A percentile compares a stretch with the other conserved stretches of the same genome.
Conservation (phyloP, 495 filamentous ascomycete species). For the Trichoderma virens region DNA sequence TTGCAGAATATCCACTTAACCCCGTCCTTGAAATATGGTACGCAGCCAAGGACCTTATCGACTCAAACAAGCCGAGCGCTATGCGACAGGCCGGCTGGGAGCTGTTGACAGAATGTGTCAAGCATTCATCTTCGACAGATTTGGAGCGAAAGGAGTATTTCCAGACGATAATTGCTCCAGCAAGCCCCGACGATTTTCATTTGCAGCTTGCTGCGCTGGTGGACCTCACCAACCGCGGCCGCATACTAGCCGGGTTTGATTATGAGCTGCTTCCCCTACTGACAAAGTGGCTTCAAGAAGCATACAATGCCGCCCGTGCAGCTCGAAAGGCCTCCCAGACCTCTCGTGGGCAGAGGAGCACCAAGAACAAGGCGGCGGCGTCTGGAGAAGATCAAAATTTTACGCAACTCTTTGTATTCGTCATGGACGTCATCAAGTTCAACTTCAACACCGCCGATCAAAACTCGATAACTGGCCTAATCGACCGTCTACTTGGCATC, state of each 20-base stretch:
- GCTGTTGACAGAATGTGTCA: constrained; percentile 56
- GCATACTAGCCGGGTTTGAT: constrained; percentile 57
- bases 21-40: constrained; percentile 54
- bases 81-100: constrained; percentile 52
- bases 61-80: constrained; percentile 42
- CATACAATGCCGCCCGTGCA: constrained; percentile 45
- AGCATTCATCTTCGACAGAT: constrained; percentile 50
- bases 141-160: constrained; percentile 60
- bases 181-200: constrained; percentile 51
- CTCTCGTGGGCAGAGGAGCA: constrained; percentile 19
- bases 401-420: constrained; percentile 60
- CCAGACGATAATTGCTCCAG: constrained; percentile 43
- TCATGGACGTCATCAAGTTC: constrained; percentile 75
- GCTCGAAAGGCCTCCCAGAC: constrained; percentile 35
- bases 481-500: constrained; percentile 61
- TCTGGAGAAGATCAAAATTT: constrained; percentile 62
- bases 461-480: constrained; percentile 55
- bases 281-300: constrained; percentile 46
- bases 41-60: constrained; percentile 56
- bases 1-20: constrained; percentile 50
- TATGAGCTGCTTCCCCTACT: constrained; percentile 52
- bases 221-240: constrained; percentile 55
- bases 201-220: constrained; percentile 55
- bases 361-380: constrained; percentile 42
- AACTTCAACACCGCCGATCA: constrained; percentile 69